A percentile compares a stretch with the other conserved stretches of the same genome.
These are phyloP conservation scores for Emmonsiellopsis sp. DNA, from an alignment of 2,329 filamentous ascomycete species.

Conservation along the genomic window DNA sequence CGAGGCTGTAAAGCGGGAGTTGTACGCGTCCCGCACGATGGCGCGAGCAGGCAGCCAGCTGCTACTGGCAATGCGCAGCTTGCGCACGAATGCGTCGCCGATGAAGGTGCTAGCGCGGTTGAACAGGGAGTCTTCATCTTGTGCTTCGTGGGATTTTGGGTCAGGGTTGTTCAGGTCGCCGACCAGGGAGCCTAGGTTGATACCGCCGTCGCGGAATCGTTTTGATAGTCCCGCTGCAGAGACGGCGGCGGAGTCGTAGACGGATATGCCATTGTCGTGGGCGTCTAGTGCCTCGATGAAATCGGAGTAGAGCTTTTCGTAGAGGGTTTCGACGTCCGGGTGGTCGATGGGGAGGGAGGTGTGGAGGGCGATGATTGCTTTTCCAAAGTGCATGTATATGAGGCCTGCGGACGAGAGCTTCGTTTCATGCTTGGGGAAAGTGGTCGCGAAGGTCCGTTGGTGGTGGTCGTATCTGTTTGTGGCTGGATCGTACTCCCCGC, in stretches of 20 bases:
- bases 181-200: conserved; percentile 77
- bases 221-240: conserved; percentile 64
- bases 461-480: conserved; percentile 89
- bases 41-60: conserved; percentile 83
- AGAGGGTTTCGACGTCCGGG: conserved; percentile 63
- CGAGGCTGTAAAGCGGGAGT: conserved; percentile 50
- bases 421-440: conserved; percentile 73
- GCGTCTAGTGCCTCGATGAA: conserved; percentile 96
- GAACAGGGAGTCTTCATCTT: conserved; percentile 79
- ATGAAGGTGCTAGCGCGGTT: conserved; percentile 68
- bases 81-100: conserved; percentile 76
- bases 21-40: conserved; percentile 68
- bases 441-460: conserved; percentile 79
- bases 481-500: conserved; percentile 75
- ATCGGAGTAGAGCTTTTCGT: conserved; percentile 80
- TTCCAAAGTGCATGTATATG: conserved; percentile 92
- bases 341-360: conserved; percentile 52
- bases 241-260: conserved; percentile 64
- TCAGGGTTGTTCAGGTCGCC: conserved; percentile 64
- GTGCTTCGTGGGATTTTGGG: conserved; percentile 44
- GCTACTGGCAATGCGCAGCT: conserved; percentile 63
- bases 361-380: conserved; percentile 63
- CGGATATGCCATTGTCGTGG: conserved; percentile 89
- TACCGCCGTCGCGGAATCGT: conserved; percentile 72
- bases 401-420: conserved; percentile 91